phyloP scores from a whole-genome alignment of 73 alveolate species.

The Paramecium sonneborni region DNA sequence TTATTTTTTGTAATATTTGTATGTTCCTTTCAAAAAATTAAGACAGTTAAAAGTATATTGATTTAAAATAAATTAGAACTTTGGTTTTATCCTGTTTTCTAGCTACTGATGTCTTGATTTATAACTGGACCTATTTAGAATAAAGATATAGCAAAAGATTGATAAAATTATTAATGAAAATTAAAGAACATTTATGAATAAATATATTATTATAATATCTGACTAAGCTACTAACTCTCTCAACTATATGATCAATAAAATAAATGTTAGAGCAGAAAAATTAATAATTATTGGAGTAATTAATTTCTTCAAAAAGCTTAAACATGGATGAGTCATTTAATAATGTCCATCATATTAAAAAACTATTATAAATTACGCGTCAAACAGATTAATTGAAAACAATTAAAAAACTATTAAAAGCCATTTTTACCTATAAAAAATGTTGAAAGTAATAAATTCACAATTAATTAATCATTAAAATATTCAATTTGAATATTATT shows the following conservation, averaged over 20 bases:
- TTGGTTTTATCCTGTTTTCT: neutral
- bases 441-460: neutral
- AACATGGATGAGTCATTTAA: no score
- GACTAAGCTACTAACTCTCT: no score
- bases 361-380: no score
- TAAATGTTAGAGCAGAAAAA: no score
- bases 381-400: conserved; percentile 12
- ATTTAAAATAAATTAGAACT: neutral
- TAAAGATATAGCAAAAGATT: neutral
- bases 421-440: neutral
- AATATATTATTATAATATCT: no score
- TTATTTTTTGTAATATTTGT: neutral
- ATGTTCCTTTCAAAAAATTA: neutral
- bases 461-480: neutral
- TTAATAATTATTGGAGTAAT: no score
- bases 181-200: no score
- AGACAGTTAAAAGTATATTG: neutral
- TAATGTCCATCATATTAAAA: no score
- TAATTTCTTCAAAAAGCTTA: no score
- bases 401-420: conserved; percentile 9
- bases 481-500: no score
- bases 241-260: no score
- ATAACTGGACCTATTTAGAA: neutral
- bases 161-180: neutral
- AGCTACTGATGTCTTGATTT: neutral